phyloP scores from a whole-genome alignment of 2,329 filamentous ascomycete genomes.

The Zarea fungicola region DNA sequence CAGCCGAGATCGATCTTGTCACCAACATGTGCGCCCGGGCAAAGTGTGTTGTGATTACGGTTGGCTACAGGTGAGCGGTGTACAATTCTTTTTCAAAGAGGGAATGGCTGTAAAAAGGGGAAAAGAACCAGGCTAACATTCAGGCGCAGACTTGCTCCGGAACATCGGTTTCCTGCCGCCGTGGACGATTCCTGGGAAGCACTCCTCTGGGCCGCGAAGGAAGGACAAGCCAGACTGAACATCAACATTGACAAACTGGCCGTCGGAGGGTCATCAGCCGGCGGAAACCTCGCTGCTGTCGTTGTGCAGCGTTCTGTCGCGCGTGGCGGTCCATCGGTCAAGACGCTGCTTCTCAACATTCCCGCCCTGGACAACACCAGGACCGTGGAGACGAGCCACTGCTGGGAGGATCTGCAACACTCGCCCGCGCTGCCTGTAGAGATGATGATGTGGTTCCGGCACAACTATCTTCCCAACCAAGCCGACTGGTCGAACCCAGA shows the following conservation, averaged over 20 bases:
- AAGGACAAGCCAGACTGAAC: neutral
- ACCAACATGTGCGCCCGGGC: slow-evolving; percentile 35
- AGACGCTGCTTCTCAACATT: slow-evolving; percentile 49
- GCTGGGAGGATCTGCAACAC: slow-evolving; percentile 46
- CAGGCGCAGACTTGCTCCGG: slow-evolving; percentile 36
- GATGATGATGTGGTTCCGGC: slow-evolving; percentile 58
- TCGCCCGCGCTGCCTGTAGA: slow-evolving; percentile 46
- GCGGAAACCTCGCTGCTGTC: slow-evolving; percentile 14
- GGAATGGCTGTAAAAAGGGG: neutral
- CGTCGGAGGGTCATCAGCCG: slow-evolving; percentile 38
- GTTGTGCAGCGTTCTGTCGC: slow-evolving; percentile 1
- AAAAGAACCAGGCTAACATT: neutral
- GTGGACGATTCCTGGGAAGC: slow-evolving; percentile 49
- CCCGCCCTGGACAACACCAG: slow-evolving; percentile 56
- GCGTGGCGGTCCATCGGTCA: slow-evolving; percentile 14
- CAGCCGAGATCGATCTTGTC: slow-evolving; percentile 43
- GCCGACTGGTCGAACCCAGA: slow-evolving; percentile 43
- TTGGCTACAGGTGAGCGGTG: slow-evolving; percentile 18
- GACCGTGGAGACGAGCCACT: slow-evolving; percentile 28
- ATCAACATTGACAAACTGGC: slow-evolving; percentile 38
- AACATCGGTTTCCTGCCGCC: slow-evolving; percentile 46
- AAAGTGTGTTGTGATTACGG: slow-evolving; percentile 12
- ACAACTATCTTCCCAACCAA: slow-evolving; percentile 48
- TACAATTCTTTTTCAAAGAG: no score
- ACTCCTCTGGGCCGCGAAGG: slow-evolving; percentile 37